Evolutionary conservation across 495 filamentous ascomycete species (phyloP).

Genomic region (Penicillium egyptiacum): DNA sequence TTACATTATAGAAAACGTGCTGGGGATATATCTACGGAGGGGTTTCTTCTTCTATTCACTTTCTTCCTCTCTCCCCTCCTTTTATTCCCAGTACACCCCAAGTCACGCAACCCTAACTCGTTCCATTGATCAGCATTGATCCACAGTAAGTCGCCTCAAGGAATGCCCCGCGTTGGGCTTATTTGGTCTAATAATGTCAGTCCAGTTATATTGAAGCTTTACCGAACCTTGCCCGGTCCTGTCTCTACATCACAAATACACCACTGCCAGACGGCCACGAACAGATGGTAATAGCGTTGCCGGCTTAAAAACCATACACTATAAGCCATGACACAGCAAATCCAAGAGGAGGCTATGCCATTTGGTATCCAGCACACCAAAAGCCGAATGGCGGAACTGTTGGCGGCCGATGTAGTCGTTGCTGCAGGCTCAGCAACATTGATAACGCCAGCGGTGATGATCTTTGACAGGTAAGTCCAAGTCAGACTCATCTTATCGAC

Average conservation of each 20-base stretch:
- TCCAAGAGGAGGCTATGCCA: constrained; percentile 31
- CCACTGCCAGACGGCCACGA: constrained; percentile 8
- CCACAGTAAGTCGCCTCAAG: constrained; percentile 27
- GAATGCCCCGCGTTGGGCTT: constrained; percentile 26
- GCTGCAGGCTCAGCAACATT: constrained; percentile 42
- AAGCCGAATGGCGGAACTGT: constrained; percentile 34
- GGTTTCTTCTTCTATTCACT: constrained; percentile 5
- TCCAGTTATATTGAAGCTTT: background rate
- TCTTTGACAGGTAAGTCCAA: constrained; percentile 37
- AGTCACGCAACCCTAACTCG: constrained; percentile 7
- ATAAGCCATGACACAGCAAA: constrained; percentile 24
- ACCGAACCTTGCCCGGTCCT: background rate
- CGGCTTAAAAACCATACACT: constrained; percentile 6
- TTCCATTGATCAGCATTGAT: constrained; percentile 12
- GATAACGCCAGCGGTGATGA: constrained; percentile 43
- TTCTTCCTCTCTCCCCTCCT: background rate
- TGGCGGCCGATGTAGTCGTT: constrained; percentile 36
- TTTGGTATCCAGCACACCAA: constrained; percentile 30
- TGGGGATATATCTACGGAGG: constrained; percentile 9
- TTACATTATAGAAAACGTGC: constrained; percentile 16
- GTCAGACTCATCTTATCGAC: background rate
- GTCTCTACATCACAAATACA: constrained; percentile 2
- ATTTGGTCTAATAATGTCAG: constrained; percentile 22
- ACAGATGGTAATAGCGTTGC: constrained; percentile 12
- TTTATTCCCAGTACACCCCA: constrained; percentile 2